Percentiles rank a stretch among this genome's conserved stretches.
phyloP scores from a whole-genome alignment of 2,329 filamentous ascomycete species.

The Colletotrichum simmondsii region DNA sequence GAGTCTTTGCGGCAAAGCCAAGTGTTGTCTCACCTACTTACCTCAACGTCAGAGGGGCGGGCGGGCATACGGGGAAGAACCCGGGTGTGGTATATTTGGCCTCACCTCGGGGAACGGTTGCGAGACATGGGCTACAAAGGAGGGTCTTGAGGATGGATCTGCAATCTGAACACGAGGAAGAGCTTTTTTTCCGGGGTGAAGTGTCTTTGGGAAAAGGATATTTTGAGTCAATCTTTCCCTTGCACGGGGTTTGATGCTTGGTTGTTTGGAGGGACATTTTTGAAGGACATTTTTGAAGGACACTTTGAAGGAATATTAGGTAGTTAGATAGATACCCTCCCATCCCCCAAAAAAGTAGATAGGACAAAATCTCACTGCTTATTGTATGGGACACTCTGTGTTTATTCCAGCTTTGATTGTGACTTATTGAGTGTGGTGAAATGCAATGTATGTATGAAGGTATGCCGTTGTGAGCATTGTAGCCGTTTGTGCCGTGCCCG shows the following conservation, averaged over 20 bases:
- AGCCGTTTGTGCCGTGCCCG: not conserved
- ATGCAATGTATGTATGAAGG: no score
- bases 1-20: conserved; percentile 1
- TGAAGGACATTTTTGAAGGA: not conserved
- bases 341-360: not conserved
- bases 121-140: not conserved
- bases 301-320: not conserved
- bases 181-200: no score
- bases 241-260: not conserved
- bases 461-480: not conserved
- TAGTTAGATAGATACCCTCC: not conserved
- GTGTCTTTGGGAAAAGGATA: not conserved
- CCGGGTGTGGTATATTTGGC: not conserved
- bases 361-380: not conserved
- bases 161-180: not conserved
- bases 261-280: not conserved
- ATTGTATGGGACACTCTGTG: not conserved
- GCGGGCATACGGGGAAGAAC: not conserved
- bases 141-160: not conserved
- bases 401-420: not conserved
- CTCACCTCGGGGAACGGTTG: not conserved
- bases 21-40: not conserved
- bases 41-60: not conserved
- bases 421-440: not conserved
- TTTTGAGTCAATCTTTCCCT: not conserved